A percentile compares a stretch with the other conserved stretches of the same genome.
phyloP scores from a whole-genome alignment of 139 green algal genomes.

The Trebouxia sp. region DNA sequence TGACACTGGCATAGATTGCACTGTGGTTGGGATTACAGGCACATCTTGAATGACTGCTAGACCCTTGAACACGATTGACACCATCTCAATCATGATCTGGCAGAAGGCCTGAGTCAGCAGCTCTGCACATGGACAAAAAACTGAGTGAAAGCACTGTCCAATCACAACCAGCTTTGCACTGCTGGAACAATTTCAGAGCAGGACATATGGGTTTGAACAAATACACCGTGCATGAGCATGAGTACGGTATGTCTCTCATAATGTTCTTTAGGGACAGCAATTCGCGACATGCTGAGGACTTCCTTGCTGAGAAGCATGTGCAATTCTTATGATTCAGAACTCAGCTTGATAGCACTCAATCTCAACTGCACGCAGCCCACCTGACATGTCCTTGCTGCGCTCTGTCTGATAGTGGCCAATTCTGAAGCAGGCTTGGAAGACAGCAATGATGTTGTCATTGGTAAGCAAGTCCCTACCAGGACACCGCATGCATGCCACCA shows the following conservation, averaged over 20 bases:
- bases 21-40: not conserved
- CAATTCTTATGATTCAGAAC: too few species aligned
- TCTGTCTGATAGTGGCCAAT: constrained; percentile 78
- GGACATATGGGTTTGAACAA: too few species aligned
- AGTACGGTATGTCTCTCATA: too few species aligned
- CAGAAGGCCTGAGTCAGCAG: constrained; percentile 65
- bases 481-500: constrained; percentile 66
- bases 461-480: constrained; percentile 51
- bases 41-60: constrained; percentile 38
- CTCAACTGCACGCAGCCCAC: too few species aligned
- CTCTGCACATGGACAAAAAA: constrained; percentile 41
- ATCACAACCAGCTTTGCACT: too few species aligned
- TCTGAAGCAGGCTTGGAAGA: constrained; percentile 81
- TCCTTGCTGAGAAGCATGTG: too few species aligned
- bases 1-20: not conserved
- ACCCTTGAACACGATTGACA: constrained; percentile 54
- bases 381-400: constrained; percentile 39
- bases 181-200: too few species aligned
- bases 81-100: constrained; percentile 60
- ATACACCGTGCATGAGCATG: too few species aligned
- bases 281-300: too few species aligned
- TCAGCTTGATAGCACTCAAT: too few species aligned
- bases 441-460: constrained; percentile 72
- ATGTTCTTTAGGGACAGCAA: too few species aligned
- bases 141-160: too few species aligned